Evolutionary conservation across 179 eudicot species (phyloP), one percentile per base, ranked within the genome.

Genomic region (Beta lomatogona): DNA sequence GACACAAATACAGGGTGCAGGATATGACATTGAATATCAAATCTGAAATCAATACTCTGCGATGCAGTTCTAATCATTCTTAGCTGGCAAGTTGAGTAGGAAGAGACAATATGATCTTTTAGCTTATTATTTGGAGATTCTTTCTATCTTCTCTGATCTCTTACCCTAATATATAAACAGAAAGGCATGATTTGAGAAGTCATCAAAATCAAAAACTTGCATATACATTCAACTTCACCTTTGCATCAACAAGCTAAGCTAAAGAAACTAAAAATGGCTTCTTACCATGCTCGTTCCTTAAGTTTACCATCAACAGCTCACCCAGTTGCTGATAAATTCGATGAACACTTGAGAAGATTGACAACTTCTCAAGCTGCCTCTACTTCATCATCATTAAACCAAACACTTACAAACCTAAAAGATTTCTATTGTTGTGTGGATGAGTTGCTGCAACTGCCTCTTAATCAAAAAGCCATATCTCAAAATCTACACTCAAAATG

Each of bases 91-190:
- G 36, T 21, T 21, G 10, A 1, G 67, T 21, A 63, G 67, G 36
- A 63, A n/a, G 67, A 63, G 67, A 63, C 67, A 63, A 1, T 63
- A 63, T 10, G 36, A 71, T 50, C 36, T 21, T 21, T 7, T 21
- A 6, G 10, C 1, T 5, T 3, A 4, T 58, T 22, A 45, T 57
- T 45, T 19, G 63, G 71, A 59, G 79, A 77, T 82, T 77, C 85
- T 60, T 76, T 41, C 4, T 71, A 81, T 82, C 83, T 41, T 53
- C 72, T 63, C 79, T 57, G 10, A 14, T 16, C 44, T 55, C 15
- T 9, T 2, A 15, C 4, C 15, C 22, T 2, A 15, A 0, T 71
- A 71, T 71, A 50, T 48, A 70, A 45, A 71, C 14, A 71, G 74
- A 45, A 52, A 1, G 4, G 3, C 55, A 11, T 4, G 22, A 7